phyloP scores from a whole-genome alignment of 257 asterid species.

The Capsicum pubescens region DNA sequence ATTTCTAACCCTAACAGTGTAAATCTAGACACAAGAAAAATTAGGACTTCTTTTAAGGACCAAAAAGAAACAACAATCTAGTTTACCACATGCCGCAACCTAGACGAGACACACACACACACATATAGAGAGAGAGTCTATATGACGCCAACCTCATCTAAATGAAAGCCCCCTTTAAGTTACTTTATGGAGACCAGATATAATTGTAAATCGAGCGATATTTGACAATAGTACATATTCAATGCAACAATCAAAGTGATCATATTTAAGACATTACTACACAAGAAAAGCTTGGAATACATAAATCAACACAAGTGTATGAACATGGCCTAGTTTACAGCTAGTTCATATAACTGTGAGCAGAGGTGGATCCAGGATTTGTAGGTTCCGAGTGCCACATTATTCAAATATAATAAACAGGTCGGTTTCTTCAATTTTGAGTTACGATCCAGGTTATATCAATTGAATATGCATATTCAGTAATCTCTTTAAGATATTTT shows the following conservation, averaged over 20 bases:
- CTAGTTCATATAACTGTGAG: neutral
- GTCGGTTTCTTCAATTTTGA: too few relatives aligned
- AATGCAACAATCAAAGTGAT: neutral
- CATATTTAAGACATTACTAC: neutral
- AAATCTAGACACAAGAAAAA: neutral
- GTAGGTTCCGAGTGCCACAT: too few relatives aligned
- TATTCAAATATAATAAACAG: too few relatives aligned
- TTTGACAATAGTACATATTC: neutral
- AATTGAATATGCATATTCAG: too few relatives aligned
- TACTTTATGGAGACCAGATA: neutral
- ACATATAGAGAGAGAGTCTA: neutral
- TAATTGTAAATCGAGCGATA: neutral
- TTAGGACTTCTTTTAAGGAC: neutral
- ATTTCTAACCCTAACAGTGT: neutral
- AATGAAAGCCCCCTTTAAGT: neutral
- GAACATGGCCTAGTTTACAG: conserved; percentile 11
- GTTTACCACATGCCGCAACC: neutral
- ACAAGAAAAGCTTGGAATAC: neutral
- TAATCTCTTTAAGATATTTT: too few relatives aligned
- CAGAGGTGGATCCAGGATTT: too few relatives aligned
- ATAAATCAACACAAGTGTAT: neutral
- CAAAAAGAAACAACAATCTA: neutral
- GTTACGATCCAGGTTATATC: too few relatives aligned
- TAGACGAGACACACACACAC: neutral
- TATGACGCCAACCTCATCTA: neutral